phyloP scores from a whole-genome alignment of 495 filamentous ascomycete genomes.

The Daldinia loculata region DNA sequence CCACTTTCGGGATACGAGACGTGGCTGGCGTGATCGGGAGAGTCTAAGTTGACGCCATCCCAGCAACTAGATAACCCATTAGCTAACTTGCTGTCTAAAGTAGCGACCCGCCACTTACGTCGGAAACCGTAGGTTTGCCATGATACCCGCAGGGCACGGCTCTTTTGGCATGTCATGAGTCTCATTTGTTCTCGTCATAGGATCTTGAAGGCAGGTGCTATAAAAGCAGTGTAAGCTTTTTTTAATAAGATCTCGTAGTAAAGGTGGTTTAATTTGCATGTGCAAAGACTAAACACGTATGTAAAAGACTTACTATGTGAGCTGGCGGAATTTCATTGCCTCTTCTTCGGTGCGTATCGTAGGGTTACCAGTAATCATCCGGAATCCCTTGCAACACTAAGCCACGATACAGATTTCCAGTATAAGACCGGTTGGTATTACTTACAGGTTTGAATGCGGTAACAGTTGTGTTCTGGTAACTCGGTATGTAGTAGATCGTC shows the following conservation, averaged over 20 bases:
- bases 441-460: constrained; percentile 50
- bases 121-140: constrained; percentile 51
- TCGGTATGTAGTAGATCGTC: constrained; percentile 54
- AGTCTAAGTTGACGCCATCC: constrained; percentile 44
- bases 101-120: constrained; percentile 23
- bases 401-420: not conserved
- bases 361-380: constrained; percentile 45
- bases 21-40: constrained; percentile 38
- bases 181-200: constrained; percentile 42
- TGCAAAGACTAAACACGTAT: not conserved
- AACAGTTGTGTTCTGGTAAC: constrained; percentile 46
- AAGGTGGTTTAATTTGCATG: not conserved
- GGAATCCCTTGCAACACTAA: constrained; percentile 41
- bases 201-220: constrained; percentile 45
- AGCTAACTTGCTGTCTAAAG: not conserved
- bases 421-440: not conserved
- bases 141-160: constrained; percentile 48
- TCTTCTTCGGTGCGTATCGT: constrained; percentile 42
- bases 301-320: constrained; percentile 40
- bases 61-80: constrained; percentile 27
- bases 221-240: not conserved
- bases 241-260: not conserved
- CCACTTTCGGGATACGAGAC: constrained; percentile 43
- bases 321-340: constrained; percentile 43
- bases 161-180: constrained; percentile 44